Evolutionary conservation across 192 early-diverging fungal genomes (phyloP), one percentile per base, ranked within the genome.

Genomic region (Coemansia sp.): DNA sequence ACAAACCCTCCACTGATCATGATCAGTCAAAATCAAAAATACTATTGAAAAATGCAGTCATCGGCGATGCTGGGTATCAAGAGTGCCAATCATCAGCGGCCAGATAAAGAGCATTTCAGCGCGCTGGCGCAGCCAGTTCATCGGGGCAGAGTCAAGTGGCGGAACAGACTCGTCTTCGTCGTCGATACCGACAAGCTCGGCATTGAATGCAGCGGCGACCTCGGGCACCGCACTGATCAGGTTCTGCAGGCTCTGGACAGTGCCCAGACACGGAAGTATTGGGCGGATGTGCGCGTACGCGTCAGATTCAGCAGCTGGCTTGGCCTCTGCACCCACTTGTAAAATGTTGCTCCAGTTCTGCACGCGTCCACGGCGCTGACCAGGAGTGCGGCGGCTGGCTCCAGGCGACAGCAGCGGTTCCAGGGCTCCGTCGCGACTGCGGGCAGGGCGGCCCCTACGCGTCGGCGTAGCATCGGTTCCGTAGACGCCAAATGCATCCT

Each of bases 311-410:
- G 20, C 49, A 11, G 51, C 40, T 0, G 11, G 50, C 60, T 71
- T 67, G 25, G 58, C 64, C 44, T 80, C 77, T 24, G 44, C 65
- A 36, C 67, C 76, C 2, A 64, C 44, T 5, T 74, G 77, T 48
- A 80, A 53, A 3, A 80, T 58, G 63, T 55, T 73, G 63, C 44
- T 56, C 77, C 77, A 80, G 65, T 80, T 80, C 28, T 74, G 68
- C 53, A 57, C 68, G n/a, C 77, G 77, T n/a, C 73, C 72, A 11
- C 77, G 71, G 18, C 77, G 77, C 44, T 63, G 56, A 34, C 51
- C 23, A 8, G 65, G 56, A 2, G 52, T 34, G 10, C 71, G 58
- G 17, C 58, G 67, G 31, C 25, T 28, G 3, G 52, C 52, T 10
- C 24, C 11, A 54, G 52, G 52, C 52, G 50, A 52, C 5, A 21